Percentiles rank a stretch among this genome's conserved stretches.
phyloP scores from a whole-genome alignment of 2,329 filamentous ascomycete genomes.

The Sphaerulina musiva region DNA sequence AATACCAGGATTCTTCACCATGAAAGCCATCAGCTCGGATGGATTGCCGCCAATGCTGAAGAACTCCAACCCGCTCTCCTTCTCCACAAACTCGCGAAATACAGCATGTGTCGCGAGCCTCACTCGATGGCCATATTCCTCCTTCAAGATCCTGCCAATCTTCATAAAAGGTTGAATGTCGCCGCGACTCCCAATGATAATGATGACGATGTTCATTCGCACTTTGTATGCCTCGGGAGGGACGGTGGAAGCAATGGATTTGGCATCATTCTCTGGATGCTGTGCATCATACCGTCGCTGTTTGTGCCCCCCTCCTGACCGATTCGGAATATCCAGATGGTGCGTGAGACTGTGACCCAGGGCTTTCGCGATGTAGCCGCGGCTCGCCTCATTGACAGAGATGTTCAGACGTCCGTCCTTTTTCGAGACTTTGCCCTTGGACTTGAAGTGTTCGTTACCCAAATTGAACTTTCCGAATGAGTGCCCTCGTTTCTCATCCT shows the following conservation, averaged over 20 bases:
- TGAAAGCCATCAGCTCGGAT: constrained; percentile 76
- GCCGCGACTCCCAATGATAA: constrained; percentile 74
- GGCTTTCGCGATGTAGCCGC: constrained; percentile 66
- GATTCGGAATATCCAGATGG: constrained; percentile 39
- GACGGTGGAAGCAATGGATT: constrained; percentile 25
- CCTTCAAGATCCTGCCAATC: constrained; percentile 64
- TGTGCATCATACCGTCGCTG: constrained; percentile 28
- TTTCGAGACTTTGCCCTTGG: constrained; percentile 58
- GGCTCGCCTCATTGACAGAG: constrained; percentile 64
- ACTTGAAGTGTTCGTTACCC: constrained; percentile 58
- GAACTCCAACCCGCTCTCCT: constrained; percentile 68
- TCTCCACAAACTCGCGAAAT: constrained; percentile 68
- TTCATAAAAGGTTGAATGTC: constrained; percentile 76
- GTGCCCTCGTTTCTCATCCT: constrained; percentile 14
- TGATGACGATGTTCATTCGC: constrained; percentile 69
- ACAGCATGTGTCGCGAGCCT: constrained; percentile 72
- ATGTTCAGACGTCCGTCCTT: constrained; percentile 66
- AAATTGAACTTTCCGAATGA: constrained; percentile 53
- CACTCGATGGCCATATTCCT: constrained; percentile 66
- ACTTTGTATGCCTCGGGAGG: constrained; percentile 34
- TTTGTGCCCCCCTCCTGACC: constrained; percentile 24
- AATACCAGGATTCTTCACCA: constrained; percentile 77
- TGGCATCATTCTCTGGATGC: constrained; percentile 21
- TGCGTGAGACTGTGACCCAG: constrained; percentile 58
- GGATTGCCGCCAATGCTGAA: constrained; percentile 75